Conservation (phyloP, 805 yeast species). For the Candida succiphila region DNA sequence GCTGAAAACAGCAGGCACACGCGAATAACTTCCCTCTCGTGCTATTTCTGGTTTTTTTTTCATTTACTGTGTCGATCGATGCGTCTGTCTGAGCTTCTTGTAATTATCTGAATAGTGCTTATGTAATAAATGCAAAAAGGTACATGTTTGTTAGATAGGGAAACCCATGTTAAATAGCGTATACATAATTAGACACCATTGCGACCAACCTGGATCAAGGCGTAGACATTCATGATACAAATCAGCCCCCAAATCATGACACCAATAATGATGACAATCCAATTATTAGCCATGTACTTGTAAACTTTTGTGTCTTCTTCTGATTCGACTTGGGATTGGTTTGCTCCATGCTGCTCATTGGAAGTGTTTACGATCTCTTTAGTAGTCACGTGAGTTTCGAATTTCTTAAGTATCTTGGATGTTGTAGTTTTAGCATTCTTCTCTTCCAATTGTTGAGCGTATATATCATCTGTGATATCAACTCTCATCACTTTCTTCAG, state of each 20-base stretch:
- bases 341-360: background rate
- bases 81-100: too few relatives aligned
- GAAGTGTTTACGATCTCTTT: too few relatives aligned
- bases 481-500: constrained; percentile 54
- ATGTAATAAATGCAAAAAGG: too few relatives aligned
- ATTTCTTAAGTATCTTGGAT: constrained; percentile 4
- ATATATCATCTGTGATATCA: constrained; percentile 17
- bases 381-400: background rate
- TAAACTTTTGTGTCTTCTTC: constrained; percentile 1
- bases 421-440: background rate
- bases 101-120: too few relatives aligned
- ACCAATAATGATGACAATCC: constrained; percentile 43
- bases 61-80: too few relatives aligned
- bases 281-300: constrained; percentile 48
- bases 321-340: background rate
- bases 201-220: constrained; percentile 29
- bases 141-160: too few relatives aligned
- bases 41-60: too few relatives aligned
- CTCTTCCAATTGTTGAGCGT: constrained; percentile 1
- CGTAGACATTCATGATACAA: constrained; percentile 55
- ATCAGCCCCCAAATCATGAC: constrained; percentile 58
- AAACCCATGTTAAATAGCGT: too few relatives aligned
- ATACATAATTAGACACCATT: constrained; percentile 6
- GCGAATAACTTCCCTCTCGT: too few relatives aligned
- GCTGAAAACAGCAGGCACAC: too few relatives aligned